Conservation (phyloP, 2,329 filamentous ascomycete species). For the Pseudogymnoascus sp. region DNA sequence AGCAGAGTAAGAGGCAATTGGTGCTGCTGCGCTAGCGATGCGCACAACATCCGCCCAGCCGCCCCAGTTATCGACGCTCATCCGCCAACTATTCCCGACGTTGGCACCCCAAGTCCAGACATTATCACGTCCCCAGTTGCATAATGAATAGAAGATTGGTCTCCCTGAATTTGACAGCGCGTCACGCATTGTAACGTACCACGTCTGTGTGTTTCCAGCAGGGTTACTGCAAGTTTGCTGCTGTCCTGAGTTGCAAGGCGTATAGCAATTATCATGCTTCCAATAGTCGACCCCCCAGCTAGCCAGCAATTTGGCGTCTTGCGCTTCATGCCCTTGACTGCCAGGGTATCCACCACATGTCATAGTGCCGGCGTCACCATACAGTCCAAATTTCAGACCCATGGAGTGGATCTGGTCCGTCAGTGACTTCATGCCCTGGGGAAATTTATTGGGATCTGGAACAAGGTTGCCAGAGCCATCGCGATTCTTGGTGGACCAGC, state of each 20-base stretch:
- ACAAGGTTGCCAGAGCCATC: constrained; percentile 32
- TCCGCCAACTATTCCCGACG: constrained; percentile 42
- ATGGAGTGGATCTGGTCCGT: constrained; percentile 15
- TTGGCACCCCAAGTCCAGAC: constrained; percentile 43
- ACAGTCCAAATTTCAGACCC: constrained; percentile 16
- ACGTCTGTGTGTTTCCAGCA: constrained; percentile 17
- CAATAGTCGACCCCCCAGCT: constrained; percentile 44
- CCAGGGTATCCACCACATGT: constrained; percentile 32
- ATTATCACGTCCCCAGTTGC: constrained; percentile 43
- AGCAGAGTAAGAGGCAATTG: background rate
- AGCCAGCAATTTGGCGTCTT: constrained; percentile 43
- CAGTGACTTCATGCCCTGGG: constrained; percentile 24
- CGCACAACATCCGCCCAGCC: background rate
- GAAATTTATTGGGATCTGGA: constrained; percentile 34
- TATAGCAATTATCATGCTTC: constrained; percentile 50
- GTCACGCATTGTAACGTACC: constrained; percentile 28
- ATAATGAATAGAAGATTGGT: constrained; percentile 29
- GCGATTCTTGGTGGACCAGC: constrained; percentile 36
- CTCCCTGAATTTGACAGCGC: constrained; percentile 26
- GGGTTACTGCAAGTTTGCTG: constrained; percentile 17
- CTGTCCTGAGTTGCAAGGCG: constrained; percentile 39
- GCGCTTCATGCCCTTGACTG: constrained; percentile 41
- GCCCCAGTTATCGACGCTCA: constrained; percentile 35
- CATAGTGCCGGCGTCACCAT: constrained; percentile 40
- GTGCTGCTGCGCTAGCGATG: background rate